phyloP scores from a whole-genome alignment of 2,329 filamentous ascomycete genomes.

The Hymenoscyphus scutula region DNA sequence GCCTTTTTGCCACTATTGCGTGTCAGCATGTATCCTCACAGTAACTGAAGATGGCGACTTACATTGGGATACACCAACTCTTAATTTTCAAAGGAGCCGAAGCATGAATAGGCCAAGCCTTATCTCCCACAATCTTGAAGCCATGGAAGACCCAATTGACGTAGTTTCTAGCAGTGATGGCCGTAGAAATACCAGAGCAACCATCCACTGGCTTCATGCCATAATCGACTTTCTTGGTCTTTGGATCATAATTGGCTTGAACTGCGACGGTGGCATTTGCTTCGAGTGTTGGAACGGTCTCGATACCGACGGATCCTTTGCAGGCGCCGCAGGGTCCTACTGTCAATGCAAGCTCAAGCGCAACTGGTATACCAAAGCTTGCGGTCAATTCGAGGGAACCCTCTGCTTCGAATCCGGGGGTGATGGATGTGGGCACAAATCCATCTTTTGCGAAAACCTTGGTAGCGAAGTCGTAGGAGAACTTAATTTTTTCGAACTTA shows the following conservation, averaged over 20 bases:
- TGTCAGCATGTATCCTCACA: too few species aligned
- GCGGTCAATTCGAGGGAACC: conserved; percentile 32
- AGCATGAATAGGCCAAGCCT: too few species aligned
- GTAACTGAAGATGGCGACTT: too few species aligned
- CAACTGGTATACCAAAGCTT: conserved; percentile 33
- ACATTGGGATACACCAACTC: too few species aligned
- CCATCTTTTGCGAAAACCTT: too few species aligned
- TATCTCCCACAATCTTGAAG: not conserved
- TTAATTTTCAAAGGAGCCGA: too few species aligned
- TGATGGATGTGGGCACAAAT: conserved; percentile 14
- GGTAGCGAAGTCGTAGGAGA: too few species aligned
- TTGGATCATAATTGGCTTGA: not conserved
- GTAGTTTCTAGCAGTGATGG: not conserved
- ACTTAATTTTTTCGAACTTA: too few species aligned
- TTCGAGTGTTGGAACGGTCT: not conserved
- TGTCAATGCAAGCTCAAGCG: conserved; percentile 17
- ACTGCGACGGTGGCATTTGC: not conserved
- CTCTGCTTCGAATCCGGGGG: conserved; percentile 33
- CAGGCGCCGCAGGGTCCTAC: not conserved
- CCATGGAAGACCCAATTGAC: not conserved
- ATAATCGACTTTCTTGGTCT: not conserved
- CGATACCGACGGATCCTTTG: conserved; percentile 1
- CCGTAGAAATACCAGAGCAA: not conserved
- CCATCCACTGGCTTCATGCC: not conserved
- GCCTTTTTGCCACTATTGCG: too few species aligned